Conservation (phyloP, 108 stramenopile genomes). For the Mayamaea pseudoterrestris region DNA sequence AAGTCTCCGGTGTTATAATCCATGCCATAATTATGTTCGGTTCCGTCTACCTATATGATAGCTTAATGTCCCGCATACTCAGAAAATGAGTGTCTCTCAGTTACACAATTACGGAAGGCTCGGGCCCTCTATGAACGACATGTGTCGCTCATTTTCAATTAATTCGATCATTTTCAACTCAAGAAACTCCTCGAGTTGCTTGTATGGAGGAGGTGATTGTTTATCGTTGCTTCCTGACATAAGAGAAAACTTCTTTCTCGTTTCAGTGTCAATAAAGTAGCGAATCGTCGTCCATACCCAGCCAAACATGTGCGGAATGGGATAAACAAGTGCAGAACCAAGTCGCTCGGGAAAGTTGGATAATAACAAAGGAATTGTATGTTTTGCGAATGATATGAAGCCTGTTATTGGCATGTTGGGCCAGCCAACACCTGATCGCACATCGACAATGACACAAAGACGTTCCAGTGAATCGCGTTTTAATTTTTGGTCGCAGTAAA, state of each 20-base stretch:
- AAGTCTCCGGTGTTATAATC: no score
- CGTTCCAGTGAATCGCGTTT: constrained; percentile 29
- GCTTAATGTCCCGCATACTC: no score
- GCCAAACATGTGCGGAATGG: constrained; percentile 35
- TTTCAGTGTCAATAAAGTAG: constrained; percentile 44
- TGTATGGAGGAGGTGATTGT: no score
- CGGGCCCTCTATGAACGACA: no score
- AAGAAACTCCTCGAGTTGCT: no score
- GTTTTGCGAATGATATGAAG: constrained; percentile 46
- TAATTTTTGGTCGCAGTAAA: constrained; percentile 48
- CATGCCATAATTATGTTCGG: no score
- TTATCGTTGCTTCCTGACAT: constrained; percentile 12
- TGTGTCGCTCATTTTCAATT: no score
- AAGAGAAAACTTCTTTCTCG: constrained; percentile 30
- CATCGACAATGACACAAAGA: constrained; percentile 48
- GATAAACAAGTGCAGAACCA: constrained; percentile 38
- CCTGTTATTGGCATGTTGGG: constrained; percentile 37
- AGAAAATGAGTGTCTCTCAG: no score
- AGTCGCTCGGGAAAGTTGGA: constrained; percentile 59
- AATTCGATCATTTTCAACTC: no score
- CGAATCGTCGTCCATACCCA: constrained; percentile 32
- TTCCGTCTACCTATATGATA: no score
- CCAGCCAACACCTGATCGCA: constrained; percentile 67
- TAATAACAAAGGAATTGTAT: constrained; percentile 27
- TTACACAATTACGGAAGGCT: no score